Conservation (phyloP, 2,329 filamentous ascomycete species). For the Metarhizium brunneum region DNA sequence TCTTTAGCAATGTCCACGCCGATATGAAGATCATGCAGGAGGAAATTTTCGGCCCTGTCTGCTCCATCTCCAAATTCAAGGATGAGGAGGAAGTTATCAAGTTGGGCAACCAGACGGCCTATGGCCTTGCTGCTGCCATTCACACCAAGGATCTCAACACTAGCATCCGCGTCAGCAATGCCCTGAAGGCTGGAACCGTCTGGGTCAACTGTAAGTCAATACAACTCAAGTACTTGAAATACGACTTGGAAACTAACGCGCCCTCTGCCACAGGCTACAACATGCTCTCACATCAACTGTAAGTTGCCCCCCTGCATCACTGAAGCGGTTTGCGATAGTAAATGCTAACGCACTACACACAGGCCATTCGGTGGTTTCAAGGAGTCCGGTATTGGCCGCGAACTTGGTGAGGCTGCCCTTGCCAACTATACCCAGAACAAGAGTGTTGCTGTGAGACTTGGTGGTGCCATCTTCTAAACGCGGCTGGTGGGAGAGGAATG, state of each 20-base stretch:
- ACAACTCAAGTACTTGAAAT: neutral
- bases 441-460: slow-evolving; percentile 44
- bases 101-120: slow-evolving; percentile 65
- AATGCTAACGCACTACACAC: slow-evolving; percentile 20
- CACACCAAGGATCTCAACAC: slow-evolving; percentile 79
- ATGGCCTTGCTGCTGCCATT: slow-evolving; percentile 75
- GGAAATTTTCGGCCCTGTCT: slow-evolving; percentile 88
- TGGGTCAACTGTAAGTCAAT: slow-evolving; percentile 40
- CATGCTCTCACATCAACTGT: slow-evolving; percentile 22
- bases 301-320: neutral
- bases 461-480: slow-evolving; percentile 14
- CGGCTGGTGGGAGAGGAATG: neutral
- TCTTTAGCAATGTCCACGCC: slow-evolving; percentile 71
- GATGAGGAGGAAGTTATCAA: slow-evolving; percentile 69
- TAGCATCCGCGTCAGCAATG: slow-evolving; percentile 69
- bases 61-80: slow-evolving; percentile 79
- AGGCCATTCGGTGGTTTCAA: slow-evolving; percentile 68
- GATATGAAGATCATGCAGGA: slow-evolving; percentile 90
- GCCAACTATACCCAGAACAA: slow-evolving; percentile 62
- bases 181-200: slow-evolving; percentile 59
- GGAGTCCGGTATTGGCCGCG: slow-evolving; percentile 68
- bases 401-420: slow-evolving; percentile 60
- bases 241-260: neutral
- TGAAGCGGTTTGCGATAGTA: neutral
- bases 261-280: slow-evolving; percentile 43